phyloP scores from a whole-genome alignment of 2,329 filamentous ascomycete species.

The Chaetomiaceae sp. region DNA sequence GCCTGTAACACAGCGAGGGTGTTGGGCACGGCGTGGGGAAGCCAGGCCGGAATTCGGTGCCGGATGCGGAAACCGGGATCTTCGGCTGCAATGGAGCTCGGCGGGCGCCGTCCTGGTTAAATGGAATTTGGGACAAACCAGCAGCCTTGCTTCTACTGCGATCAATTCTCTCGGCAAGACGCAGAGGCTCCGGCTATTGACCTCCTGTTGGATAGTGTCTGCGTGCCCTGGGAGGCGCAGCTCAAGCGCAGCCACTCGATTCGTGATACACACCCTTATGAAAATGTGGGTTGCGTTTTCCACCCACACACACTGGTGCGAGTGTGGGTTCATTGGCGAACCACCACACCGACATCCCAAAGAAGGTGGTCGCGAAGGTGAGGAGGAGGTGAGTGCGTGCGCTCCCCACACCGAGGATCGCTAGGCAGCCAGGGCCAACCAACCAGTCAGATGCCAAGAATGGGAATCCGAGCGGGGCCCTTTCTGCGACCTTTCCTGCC shows the following conservation, averaged over 20 bases:
- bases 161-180: background rate
- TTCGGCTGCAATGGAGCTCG: background rate
- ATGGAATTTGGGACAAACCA: no score
- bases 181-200: background rate
- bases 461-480: no score
- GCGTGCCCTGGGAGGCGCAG: background rate
- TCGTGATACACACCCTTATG: no score
- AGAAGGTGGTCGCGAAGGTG: background rate
- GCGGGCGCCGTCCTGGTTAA: background rate
- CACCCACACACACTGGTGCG: no score
- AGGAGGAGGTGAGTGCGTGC: no score
- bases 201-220: background rate
- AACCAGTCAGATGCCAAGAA: no score
- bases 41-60: constrained; percentile 4
- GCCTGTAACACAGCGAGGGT: no score
- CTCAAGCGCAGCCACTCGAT: background rate
- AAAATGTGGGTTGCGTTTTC: no score
- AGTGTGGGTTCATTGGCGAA: background rate
- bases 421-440: background rate
- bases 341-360: background rate
- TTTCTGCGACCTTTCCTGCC: no score
- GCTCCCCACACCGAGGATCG: constrained; percentile 5
- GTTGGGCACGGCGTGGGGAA: background rate
- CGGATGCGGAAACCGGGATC: constrained; percentile 8
- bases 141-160: background rate